These are phyloP conservation scores for Tricholoma terreum DNA, from an alignment of 768 basidiomycete genomes.

Conservation along the genomic window DNA sequence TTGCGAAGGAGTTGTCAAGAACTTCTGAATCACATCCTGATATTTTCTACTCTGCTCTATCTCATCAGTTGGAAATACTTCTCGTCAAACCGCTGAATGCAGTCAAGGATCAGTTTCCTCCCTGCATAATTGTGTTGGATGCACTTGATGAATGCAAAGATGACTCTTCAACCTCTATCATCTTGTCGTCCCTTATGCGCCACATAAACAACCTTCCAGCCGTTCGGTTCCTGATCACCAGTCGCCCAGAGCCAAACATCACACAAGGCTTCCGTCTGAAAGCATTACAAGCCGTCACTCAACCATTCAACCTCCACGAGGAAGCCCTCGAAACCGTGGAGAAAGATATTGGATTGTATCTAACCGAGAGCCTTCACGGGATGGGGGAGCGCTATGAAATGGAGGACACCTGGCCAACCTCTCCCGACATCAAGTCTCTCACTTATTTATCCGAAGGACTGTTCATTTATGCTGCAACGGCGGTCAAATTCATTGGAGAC, in stretches of 20 bases:
- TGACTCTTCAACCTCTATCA: not conserved
- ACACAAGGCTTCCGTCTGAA: not conserved
- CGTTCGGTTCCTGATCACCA: not conserved
- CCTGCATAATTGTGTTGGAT: not conserved
- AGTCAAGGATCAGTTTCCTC: not conserved
- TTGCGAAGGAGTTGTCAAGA: not conserved
- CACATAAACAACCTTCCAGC: not conserved
- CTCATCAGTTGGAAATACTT: not conserved
- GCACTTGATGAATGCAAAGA: not conserved
- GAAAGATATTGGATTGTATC: not conserved
- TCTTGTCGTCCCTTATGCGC: not conserved
- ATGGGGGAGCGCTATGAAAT: not conserved
- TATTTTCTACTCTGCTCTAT: not conserved
- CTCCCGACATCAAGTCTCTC: not conserved
- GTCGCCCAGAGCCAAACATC: not conserved
- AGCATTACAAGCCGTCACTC: not conserved
- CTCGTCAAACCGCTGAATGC: not conserved
- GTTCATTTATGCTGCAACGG: not conserved
- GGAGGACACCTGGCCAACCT: not conserved
- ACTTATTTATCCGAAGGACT: not conserved
- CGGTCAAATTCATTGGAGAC: not conserved
- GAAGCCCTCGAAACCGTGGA: not conserved
- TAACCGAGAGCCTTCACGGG: not conserved
- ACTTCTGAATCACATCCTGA: not conserved
- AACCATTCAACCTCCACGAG: not conserved